Conservation (phyloP, 2,329 filamentous ascomycete genomes). For the Myriosclerotinia scirpicola region DNA sequence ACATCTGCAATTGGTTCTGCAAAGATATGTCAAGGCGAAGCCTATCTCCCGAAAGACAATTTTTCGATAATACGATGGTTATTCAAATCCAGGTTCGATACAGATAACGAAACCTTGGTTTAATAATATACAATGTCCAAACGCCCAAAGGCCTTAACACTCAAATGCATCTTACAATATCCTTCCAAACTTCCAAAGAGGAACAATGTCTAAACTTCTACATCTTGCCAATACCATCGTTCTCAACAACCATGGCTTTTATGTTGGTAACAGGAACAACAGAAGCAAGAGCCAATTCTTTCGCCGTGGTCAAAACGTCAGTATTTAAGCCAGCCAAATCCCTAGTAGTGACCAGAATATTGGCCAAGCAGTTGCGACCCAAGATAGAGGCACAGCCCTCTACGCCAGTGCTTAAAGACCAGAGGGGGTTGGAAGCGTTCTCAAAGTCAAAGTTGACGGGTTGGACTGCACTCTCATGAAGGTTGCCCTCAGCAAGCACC, state of each 20-base stretch:
- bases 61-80: too few species aligned
- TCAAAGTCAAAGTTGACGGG: neutral
- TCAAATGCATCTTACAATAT: neutral
- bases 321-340: neutral
- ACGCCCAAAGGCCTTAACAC: too few species aligned
- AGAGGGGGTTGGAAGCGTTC: neutral
- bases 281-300: neutral
- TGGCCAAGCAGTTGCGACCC: slow-evolving; percentile 1
- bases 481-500: slow-evolving; percentile 9
- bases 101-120: too few species aligned
- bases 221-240: slow-evolving; percentile 5
- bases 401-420: neutral
- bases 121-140: too few species aligned
- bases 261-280: neutral
- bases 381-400: neutral
- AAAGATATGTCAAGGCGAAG: too few species aligned
- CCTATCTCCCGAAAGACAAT: too few species aligned
- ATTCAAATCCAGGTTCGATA: too few species aligned
- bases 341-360: neutral
- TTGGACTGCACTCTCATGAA: neutral
- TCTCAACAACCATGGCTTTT: neutral
- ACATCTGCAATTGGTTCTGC: too few species aligned
- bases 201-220: neutral
- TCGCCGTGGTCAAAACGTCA: neutral
- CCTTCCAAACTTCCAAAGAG: too few species aligned